These are phyloP conservation scores for Tulasnella sp. DNA, from an alignment of 768 basidiomycete genomes.

Conservation along the genomic window DNA sequence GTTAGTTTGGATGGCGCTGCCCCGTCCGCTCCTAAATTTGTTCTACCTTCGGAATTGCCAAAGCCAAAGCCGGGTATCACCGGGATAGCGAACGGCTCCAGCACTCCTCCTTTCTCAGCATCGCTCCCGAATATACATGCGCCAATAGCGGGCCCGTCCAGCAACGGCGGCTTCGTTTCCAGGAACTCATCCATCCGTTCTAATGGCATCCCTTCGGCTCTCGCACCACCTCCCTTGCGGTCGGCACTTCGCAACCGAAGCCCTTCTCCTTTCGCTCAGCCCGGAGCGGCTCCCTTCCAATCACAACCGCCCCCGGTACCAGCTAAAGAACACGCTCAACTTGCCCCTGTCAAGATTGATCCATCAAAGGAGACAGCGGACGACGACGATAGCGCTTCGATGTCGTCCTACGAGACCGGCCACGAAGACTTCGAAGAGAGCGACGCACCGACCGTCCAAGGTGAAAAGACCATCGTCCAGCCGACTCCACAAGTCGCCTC, in stretches of 20 bases:
- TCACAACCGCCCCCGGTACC: neutral
- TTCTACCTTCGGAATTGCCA: constrained; percentile 13
- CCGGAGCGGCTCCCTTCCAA: neutral
- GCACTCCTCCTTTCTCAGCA: neutral
- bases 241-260: constrained; percentile 23
- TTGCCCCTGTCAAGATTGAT: neutral
- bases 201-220: constrained; percentile 17
- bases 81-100: neutral
- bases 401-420: constrained; percentile 65
- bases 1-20: neutral
- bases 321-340: constrained; percentile 15
- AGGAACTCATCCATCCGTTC: constrained; percentile 20
- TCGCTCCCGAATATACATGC: neutral
- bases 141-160: neutral
- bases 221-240: constrained; percentile 17
- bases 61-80: neutral
- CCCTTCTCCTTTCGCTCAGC: constrained; percentile 13
- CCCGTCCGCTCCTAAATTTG: neutral
- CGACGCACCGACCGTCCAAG: constrained; percentile 24
- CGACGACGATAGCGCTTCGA: constrained; percentile 41
- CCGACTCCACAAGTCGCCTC: constrained; percentile 15
- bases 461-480: neutral
- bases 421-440: constrained; percentile 49
- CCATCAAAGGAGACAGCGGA: neutral
- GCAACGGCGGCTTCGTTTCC: neutral